Base-by-base conservation (phyloP, 768 basidiomycete species). In the Collybia nuda region DNA sequence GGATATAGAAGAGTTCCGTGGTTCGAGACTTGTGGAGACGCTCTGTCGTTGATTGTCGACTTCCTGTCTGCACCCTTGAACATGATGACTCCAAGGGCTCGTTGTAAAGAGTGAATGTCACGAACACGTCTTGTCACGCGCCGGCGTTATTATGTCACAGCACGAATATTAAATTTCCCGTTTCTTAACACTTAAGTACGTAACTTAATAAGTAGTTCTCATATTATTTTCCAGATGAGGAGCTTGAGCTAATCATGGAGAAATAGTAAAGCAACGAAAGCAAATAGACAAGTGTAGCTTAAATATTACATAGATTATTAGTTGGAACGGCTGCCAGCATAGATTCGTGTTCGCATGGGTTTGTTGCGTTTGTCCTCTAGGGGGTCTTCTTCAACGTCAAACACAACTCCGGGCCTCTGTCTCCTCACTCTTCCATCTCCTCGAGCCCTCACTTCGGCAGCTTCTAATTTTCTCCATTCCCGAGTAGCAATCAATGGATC, bases 401-500 rank as follows among this genome's bases (percentile, higher is more conserved):
- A 85, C 1, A 84, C 83, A 22, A 87, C 84, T 6, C 85, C 85
- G 18, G 85, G 85, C 37, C 81, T 76, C 42, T 73, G 73, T 49
- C 80, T 64, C 48, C 73, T 66, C 24, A 59, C 53, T 57, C 65
- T 71, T 57, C 73, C 69, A 35, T 59, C 67, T 40, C 61, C 62
- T 15, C 74, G 70, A 15, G 68, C 73, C 47, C 64, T 62, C 39
- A 72, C 63, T 46, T 77, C 77, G 17, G 76, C 76, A 62, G 84
- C 85, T 62, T 82, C 84, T 55, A 66, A 74, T 55, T 85, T 79
- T 52, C 86, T 74, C 90, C 90, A 92, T 54, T 86, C 80, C 45
- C 80, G 71, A 1, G 89, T 76, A 6, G 89, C 89, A 24, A 71
- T 47, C 29, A 78, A 63, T 3, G 85, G 81, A 62, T 92, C 90